Evolutionary conservation across 768 basidiomycete species (phyloP).

Genomic region (Russula sp.): DNA sequence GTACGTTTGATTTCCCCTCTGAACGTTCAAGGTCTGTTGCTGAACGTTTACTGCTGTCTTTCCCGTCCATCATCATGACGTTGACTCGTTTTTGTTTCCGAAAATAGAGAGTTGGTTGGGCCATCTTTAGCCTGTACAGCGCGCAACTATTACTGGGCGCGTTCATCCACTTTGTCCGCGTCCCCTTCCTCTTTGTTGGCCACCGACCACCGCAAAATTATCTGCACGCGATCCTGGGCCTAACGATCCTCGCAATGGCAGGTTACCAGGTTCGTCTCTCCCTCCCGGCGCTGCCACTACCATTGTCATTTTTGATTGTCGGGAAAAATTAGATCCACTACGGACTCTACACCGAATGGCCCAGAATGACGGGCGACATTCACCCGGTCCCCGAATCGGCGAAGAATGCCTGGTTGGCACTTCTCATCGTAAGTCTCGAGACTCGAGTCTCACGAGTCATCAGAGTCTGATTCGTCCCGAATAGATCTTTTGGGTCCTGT

Average conservation of each 20-base stretch:
- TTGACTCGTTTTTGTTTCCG: neutral
- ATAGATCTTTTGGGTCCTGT: constrained; percentile 16
- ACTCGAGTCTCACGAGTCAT: neutral
- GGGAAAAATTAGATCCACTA: constrained; percentile 1
- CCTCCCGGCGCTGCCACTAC: constrained; percentile 1
- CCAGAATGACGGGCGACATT: constrained; percentile 7
- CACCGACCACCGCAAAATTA: constrained; percentile 35
- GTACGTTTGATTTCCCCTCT: constrained; percentile 2
- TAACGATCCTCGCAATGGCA: constrained; percentile 47
- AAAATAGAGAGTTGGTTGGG: constrained; percentile 43
- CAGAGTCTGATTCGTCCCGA: neutral
- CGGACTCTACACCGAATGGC: constrained; percentile 20
- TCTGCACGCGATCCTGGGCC: constrained; percentile 40
- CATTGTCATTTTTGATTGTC: neutral
- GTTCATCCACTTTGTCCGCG: constrained; percentile 48
- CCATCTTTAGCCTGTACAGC: constrained; percentile 47
- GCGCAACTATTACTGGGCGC: constrained; percentile 42
- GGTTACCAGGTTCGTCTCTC: constrained; percentile 35
- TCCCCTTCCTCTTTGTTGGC: constrained; percentile 30
- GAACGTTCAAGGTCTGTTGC: no score
- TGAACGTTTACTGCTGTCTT: neutral
- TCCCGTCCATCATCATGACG: neutral
- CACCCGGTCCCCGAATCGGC: constrained; percentile 4
- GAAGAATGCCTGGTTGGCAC: constrained; percentile 15
- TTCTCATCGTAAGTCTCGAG: constrained; percentile 9